Base-by-base conservation (phyloP, 192 early-diverging fungal genomes). In the Cetraspora pellucida region DNA sequence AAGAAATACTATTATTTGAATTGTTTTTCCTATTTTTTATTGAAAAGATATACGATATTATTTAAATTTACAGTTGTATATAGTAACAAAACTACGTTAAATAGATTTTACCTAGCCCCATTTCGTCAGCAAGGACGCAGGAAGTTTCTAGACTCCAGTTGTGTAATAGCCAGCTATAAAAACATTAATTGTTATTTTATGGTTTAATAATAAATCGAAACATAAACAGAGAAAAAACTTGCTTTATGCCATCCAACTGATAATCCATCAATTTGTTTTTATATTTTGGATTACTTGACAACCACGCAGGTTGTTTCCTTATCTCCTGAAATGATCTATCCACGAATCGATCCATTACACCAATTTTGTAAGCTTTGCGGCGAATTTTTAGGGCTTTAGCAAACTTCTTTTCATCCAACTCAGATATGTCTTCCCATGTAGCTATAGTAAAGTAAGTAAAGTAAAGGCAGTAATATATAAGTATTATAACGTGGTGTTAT, bases 61-160 rank as follows among this genome's bases (percentile, higher is more conserved):
- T 54, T 16, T 19, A 19, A 54, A 19, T 16, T 54, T 65, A 21
- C 19, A 30, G 5, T 37, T 63, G 13, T 23, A 43, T 17, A 37
- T n/a, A 31, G 19, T 28, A 37, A 65, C 10, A n/a, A 37, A 31
- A 44, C 7, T 64, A 65, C 9, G 43, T 65, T n/a, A 17, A 21
- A 31, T 31, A 37, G 8, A 64, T 43, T 65, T n/a, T 65, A 59
- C 89, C 92, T 46, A 93, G 69, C 8, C 92, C 92, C 91, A 93
- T 93, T 66, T 93, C 91, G 80, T 93, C 91, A 17, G 92, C 91
- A 28, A 93, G 73, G 74, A 93, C 89, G 68, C 87, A 90, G 27
- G 88, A 84, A 44, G 82, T 80, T 10, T 81, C 47, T 45, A 87
- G 85, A 54, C 76, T 82, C 85, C 91, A 93, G 72, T 93, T 87